phyloP scores from a whole-genome alignment of 768 basidiomycete genomes.

The Suillus subalutaceus region DNA sequence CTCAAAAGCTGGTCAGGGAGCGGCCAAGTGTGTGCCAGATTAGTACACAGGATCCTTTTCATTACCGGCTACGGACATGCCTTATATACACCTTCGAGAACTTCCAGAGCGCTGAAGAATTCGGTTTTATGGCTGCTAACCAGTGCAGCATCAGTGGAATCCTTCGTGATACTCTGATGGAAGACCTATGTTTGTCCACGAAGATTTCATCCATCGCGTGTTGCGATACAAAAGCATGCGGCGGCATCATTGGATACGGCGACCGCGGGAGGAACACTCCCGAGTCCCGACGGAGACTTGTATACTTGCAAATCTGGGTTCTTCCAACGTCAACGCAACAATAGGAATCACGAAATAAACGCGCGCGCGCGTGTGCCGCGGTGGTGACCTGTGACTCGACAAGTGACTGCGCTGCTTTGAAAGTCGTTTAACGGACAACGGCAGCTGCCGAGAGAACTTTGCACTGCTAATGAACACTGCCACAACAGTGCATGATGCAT shows the following conservation, averaged over 20 bases:
- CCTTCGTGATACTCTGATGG: background rate
- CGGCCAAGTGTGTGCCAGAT: background rate
- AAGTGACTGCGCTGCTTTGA: too few species aligned
- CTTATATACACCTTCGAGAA: background rate
- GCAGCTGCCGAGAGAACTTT: too few species aligned
- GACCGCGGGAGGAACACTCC: background rate
- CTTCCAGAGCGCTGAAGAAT: background rate
- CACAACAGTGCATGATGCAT: too few species aligned
- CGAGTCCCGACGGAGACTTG: background rate
- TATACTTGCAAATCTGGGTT: background rate
- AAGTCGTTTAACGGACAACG: too few species aligned
- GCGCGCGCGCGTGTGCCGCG: too few species aligned
- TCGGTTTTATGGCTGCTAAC: background rate
- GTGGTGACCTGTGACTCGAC: too few species aligned
- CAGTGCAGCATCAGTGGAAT: background rate
- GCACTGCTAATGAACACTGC: too few species aligned
- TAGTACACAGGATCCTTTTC: background rate
- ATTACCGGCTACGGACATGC: background rate
- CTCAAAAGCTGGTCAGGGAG: background rate
- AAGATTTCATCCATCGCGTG: background rate
- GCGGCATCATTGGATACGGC: background rate
- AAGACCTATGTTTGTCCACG: background rate
- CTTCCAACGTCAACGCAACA: background rate
- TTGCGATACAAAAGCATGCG: background rate
- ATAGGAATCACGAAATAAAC: background rate